Conservation (phyloP, 768 basidiomycete species). For the Leucocoprinus leucothites region DNA sequence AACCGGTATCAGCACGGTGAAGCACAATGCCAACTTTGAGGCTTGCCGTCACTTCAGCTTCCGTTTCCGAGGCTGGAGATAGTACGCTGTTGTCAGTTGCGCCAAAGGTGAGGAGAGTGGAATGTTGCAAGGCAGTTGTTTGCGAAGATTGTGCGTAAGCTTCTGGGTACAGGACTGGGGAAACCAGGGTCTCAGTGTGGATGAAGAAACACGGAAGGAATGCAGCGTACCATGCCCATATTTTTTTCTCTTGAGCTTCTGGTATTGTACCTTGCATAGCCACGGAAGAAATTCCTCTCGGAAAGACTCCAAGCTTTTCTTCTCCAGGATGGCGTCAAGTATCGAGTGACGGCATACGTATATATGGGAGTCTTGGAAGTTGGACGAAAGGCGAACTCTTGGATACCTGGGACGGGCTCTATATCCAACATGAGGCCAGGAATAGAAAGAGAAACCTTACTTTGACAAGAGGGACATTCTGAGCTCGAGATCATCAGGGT, state of each 20-base stretch:
- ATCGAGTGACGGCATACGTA: conserved; percentile 81
- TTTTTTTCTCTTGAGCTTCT: conserved; percentile 52
- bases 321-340: conserved; percentile 67
- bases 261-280: conserved; percentile 86
- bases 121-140: conserved; percentile 54
- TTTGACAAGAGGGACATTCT: conserved; percentile 71
- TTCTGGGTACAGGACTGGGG: conserved; percentile 38
- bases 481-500: conserved; percentile 69
- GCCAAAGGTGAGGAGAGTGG: conserved; percentile 31
- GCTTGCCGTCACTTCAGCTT: conserved; percentile 34
- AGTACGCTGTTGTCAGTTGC: conserved; percentile 24
- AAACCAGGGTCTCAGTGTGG: conserved; percentile 6
- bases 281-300: conserved; percentile 91
- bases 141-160: conserved; percentile 43
- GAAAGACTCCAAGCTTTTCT: conserved; percentile 74
- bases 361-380: conserved; percentile 82
- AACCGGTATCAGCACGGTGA: conserved; percentile 50
- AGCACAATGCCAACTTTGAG: conserved; percentile 65
- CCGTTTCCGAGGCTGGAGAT: conserved; percentile 40
- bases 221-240: conserved; percentile 49
- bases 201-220: not conserved
- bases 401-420: conserved; percentile 54
- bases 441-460: conserved; percentile 31
- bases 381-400: conserved; percentile 61
- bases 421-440: not conserved